phyloP scores from a whole-genome alignment of 2,329 filamentous ascomycete genomes.

The Tolypocladium pustulatum region DNA sequence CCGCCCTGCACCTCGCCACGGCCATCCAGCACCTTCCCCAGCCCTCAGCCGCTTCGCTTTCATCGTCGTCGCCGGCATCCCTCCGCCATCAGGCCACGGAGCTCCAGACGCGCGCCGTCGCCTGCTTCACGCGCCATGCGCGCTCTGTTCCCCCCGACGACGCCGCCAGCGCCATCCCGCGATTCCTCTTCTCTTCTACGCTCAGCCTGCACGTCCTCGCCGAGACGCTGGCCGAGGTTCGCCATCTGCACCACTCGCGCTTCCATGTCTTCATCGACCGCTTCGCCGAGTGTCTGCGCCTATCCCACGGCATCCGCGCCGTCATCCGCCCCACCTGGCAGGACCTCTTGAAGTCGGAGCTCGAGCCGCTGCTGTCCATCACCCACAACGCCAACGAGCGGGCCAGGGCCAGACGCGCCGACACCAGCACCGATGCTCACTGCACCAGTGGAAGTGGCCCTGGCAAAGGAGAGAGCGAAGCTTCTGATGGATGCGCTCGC shows the following conservation, averaged over 20 bases:
- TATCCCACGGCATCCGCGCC: constrained; percentile 31
- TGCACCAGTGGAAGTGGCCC: not conserved
- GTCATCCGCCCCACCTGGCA: constrained; percentile 24
- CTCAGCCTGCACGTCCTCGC: constrained; percentile 37
- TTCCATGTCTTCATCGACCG: constrained; percentile 29
- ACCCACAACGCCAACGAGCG: too few species aligned
- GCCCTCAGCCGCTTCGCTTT: not conserved
- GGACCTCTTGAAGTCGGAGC: constrained; percentile 22
- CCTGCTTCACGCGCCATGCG: constrained; percentile 23
- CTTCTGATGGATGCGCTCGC: constrained; percentile 11
- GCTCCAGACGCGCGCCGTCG: constrained; percentile 32
- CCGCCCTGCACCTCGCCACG: constrained; percentile 27
- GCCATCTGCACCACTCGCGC: constrained; percentile 6
- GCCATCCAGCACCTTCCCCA: not conserved
- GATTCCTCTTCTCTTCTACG: constrained; percentile 33
- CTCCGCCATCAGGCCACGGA: constrained; percentile 28
- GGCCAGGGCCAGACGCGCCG: too few species aligned
- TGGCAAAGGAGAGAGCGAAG: constrained; percentile 5
- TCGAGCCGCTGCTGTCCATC: constrained; percentile 16
- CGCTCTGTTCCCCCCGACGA: constrained; percentile 12
- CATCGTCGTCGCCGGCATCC: not conserved
- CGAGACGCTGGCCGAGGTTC: constrained; percentile 28
- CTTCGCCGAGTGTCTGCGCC: constrained; percentile 28
- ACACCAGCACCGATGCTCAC: constrained; percentile 3
- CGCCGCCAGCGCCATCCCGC: constrained; percentile 19